Evolutionary conservation across 208 protist species (phyloP).

Genomic region (Trypanosoma cruzi): DNA sequence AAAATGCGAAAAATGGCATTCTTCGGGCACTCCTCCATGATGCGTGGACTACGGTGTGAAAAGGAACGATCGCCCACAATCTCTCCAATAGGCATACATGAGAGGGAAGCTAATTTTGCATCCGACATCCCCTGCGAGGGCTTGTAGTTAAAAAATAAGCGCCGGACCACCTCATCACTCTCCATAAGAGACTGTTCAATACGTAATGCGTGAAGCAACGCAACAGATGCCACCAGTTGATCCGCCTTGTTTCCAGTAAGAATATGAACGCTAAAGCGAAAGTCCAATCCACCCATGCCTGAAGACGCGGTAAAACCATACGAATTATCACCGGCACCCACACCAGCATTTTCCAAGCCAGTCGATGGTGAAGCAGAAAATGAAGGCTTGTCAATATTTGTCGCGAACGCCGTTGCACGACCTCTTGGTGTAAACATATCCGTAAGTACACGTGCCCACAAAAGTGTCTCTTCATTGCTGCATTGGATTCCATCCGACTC

Average conservation of each 20-base stretch:
- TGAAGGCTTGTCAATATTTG: conserved; percentile 30
- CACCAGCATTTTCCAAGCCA: neutral
- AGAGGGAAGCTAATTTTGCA: conserved; percentile 16
- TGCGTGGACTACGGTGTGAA: neutral
- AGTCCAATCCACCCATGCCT: conserved; percentile 25
- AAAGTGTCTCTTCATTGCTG: conserved; percentile 19
- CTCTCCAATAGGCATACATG: conserved; percentile 10
- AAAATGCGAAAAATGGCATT: conserved; percentile 60
- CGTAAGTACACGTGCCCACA: conserved; percentile 54
- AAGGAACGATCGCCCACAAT: neutral
- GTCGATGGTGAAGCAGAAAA: neutral
- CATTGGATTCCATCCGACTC: conserved; percentile 12
- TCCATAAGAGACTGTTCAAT: conserved; percentile 38
- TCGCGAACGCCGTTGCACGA: conserved; percentile 44
- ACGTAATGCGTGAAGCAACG: conserved; percentile 39
- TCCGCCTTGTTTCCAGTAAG: conserved; percentile 60
- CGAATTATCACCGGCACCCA: neutral
- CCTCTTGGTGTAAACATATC: conserved; percentile 75
- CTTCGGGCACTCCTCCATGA: conserved; percentile 36
- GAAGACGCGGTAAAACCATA: neutral
- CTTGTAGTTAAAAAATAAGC: conserved; percentile 48
- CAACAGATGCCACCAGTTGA: conserved; percentile 47
- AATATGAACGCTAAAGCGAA: conserved; percentile 73
- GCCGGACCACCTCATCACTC: conserved; percentile 38
- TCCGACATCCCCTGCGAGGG: neutral